A percentile compares a stretch with the other conserved stretches of the same genome.
These are phyloP conservation scores for Carex littledalei DNA, from an alignment of 176 grass and related monocot genomes.

Conservation along the genomic window DNA sequence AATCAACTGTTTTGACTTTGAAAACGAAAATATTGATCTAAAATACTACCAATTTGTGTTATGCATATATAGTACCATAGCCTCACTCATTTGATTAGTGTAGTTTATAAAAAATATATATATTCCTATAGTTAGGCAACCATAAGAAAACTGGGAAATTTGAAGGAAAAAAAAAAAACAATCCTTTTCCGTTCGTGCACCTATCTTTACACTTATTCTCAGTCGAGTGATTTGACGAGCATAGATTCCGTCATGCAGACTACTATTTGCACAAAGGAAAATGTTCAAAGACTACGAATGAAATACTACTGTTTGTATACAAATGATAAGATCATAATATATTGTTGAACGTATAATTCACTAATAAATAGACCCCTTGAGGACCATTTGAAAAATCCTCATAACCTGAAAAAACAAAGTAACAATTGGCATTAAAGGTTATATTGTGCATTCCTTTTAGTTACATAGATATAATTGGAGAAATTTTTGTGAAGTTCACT, in stretches of 20 bases:
- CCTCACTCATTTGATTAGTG: background rate
- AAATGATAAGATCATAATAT: background rate
- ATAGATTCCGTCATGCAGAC: background rate
- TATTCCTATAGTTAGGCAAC: background rate
- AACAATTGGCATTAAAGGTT: background rate
- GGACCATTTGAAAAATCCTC: background rate
- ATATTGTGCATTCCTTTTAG: background rate
- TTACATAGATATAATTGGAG: background rate
- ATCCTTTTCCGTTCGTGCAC: too few species aligned
- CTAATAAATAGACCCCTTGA: background rate
- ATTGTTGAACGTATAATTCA: background rate
- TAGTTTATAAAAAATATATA: background rate
- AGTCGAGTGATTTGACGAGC: background rate
- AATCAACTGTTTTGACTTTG: too few species aligned
- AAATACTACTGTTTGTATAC: background rate
- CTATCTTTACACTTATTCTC: background rate
- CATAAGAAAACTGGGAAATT: constrained; percentile 4
- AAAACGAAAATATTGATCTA: too few species aligned
- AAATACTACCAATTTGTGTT: too few species aligned
- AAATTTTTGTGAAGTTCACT: background rate
- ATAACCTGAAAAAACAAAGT: background rate
- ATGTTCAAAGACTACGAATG: background rate
- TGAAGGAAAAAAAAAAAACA: too few species aligned
- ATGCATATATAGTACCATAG: too few species aligned
- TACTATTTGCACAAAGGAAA: background rate